phyloP scores from a whole-genome alignment of 2,329 filamentous ascomycete genomes.

The Akanthomyces uredinophilus region DNA sequence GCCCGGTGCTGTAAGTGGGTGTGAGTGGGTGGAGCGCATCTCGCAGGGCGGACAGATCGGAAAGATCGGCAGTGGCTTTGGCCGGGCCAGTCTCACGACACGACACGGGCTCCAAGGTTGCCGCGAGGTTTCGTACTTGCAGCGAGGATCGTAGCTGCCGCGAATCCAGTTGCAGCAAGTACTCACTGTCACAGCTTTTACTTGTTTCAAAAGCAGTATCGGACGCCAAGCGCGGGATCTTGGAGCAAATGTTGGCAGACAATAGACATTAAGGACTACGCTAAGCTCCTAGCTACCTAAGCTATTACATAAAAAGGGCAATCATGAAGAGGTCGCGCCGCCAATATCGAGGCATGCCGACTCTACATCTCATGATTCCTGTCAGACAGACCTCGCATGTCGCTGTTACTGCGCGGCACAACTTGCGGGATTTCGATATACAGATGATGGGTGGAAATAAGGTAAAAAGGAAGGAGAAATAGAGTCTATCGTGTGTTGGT shows the following conservation, averaged over 20 bases:
- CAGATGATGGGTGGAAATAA: neutral
- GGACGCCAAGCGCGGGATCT: no score
- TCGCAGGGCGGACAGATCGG: neutral
- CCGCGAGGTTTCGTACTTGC: no score
- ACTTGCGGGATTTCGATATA: neutral
- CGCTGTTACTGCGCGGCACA: neutral
- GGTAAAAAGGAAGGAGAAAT: neutral
- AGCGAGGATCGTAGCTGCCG: no score
- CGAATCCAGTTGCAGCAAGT: no score
- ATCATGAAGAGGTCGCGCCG: neutral
- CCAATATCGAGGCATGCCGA: neutral
- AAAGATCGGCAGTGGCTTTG: no score
- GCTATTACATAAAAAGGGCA: constrained; percentile 1
- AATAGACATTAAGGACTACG: constrained; percentile 15
- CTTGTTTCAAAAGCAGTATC: no score
- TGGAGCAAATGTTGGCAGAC: neutral
- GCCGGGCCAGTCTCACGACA: no score
- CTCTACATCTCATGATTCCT: neutral
- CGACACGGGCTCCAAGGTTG: no score
- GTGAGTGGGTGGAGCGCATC: no score
- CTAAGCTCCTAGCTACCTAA: constrained; percentile 9
- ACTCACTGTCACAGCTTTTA: no score
- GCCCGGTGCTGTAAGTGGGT: no score
- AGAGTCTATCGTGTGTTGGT: neutral
- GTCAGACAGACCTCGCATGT: neutral